Percentiles rank a stretch among this genome's conserved stretches.
phyloP scores from a whole-genome alignment of 164 flowering plant species.

The Protea cynaroides region DNA sequence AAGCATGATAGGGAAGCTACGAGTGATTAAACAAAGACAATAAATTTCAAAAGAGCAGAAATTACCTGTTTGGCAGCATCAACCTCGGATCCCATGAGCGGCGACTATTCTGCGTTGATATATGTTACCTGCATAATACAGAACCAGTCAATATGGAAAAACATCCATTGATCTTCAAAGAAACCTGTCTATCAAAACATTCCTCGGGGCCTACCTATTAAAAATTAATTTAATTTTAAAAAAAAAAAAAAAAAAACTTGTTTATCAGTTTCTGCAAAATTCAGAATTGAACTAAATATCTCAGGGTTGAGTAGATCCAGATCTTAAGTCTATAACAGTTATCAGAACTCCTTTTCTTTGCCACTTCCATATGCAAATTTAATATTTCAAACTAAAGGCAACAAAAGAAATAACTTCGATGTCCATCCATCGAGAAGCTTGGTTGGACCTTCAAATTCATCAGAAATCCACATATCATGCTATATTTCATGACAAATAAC shows the following conservation, averaged over 20 bases:
- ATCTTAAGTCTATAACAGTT: too few species aligned
- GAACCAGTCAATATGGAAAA: neutral
- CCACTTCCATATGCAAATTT: too few species aligned
- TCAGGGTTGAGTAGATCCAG: neutral
- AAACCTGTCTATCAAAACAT: too few species aligned
- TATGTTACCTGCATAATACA: constrained; percentile 16
- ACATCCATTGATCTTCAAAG: neutral
- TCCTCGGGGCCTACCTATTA: too few species aligned
- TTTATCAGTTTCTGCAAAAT: neutral
- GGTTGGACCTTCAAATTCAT: too few species aligned
- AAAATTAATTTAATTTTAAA: too few species aligned
- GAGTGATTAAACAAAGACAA: neutral
- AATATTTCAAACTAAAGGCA: too few species aligned
- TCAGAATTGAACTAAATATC: neutral
- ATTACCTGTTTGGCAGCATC: constrained; percentile 41
- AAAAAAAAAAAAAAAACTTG: too few species aligned
- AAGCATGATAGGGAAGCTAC: neutral
- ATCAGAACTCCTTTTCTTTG: neutral
- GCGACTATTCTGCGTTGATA: constrained; percentile 2
- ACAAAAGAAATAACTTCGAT: too few species aligned
- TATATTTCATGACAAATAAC: neutral
- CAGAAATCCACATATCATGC: neutral
- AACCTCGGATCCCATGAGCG: constrained; percentile 41
- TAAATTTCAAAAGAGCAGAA: neutral
- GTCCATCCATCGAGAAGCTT: too few species aligned